Conservation (phyloP, 768 basidiomycete species). For the Dioszegia crocea region DNA sequence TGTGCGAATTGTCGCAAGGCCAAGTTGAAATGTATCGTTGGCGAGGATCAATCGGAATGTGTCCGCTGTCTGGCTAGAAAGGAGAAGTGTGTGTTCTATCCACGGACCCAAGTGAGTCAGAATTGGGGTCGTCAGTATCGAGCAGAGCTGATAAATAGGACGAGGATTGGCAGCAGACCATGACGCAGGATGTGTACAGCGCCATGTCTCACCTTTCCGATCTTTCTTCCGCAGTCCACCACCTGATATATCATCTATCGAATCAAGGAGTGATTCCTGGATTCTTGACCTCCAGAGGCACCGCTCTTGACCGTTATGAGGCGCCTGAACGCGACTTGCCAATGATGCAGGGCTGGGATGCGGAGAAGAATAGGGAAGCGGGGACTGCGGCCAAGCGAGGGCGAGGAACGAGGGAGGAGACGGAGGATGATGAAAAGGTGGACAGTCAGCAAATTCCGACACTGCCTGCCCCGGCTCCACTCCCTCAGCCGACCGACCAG, state of each 20-base stretch:
- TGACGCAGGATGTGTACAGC: conserved; percentile 24
- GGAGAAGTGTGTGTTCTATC: conserved; percentile 35
- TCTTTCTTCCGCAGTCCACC: conserved; percentile 29
- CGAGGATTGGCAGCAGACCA: conserved; percentile 36
- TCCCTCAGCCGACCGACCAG: no score
- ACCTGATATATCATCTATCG: conserved; percentile 24
- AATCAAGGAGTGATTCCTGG: conserved; percentile 23
- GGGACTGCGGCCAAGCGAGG: background rate
- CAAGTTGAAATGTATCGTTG: conserved; percentile 37
- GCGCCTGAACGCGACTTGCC: conserved; percentile 24
- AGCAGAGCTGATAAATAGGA: conserved; percentile 20
- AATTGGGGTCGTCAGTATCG: no score
- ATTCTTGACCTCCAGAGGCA: conserved; percentile 9
- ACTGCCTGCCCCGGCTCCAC: no score
- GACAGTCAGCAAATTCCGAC: no score
- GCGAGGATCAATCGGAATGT: conserved; percentile 26
- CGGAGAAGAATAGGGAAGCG: conserved; percentile 12
- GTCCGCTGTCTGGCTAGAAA: conserved; percentile 29
- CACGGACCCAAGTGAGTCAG: conserved; percentile 29
- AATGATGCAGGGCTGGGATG: conserved; percentile 21
- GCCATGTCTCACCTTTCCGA: conserved; percentile 24
- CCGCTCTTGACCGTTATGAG: conserved; percentile 14
- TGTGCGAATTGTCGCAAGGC: conserved; percentile 37
- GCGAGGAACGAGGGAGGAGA: conserved; percentile 3
- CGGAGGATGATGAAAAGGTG: background rate